Percentiles rank a stretch among this genome's conserved stretches.
Conservation (phyloP, 129 eudicot genomes). For the Cynara cardunculus region DNA sequence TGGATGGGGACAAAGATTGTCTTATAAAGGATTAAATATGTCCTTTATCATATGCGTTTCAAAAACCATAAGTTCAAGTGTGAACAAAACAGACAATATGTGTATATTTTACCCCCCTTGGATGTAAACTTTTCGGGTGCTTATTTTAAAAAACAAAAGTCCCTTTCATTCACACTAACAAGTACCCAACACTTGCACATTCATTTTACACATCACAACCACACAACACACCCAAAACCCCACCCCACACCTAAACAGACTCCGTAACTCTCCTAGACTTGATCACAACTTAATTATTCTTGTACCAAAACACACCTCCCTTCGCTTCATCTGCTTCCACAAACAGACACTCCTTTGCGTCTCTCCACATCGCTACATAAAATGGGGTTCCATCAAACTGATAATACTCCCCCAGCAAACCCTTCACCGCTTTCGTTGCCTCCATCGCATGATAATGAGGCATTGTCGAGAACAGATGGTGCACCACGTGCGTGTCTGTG, state of each 20-base stretch:
- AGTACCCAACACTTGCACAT: neutral
- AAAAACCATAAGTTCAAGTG: no score
- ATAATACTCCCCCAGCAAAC: constrained; percentile 46
- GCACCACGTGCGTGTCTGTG: constrained; percentile 51
- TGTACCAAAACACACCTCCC: constrained; percentile 47
- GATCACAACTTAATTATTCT: constrained; percentile 17
- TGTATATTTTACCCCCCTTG: no score
- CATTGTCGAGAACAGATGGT: constrained; percentile 56
- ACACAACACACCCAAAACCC: neutral
- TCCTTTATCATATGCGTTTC: no score
- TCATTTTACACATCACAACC: neutral
- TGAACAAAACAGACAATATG: no score
- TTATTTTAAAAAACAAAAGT: neutral
- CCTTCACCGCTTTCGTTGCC: constrained; percentile 31
- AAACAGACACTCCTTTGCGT: constrained; percentile 39
- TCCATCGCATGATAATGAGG: constrained; percentile 63
- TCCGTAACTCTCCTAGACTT: neutral
- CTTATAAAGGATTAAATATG: no score
- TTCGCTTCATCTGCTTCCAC: constrained; percentile 40
- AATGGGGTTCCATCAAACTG: constrained; percentile 43
- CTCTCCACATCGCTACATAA: constrained; percentile 40
- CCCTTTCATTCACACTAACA: neutral
- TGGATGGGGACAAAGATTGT: no score
- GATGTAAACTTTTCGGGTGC: no score
- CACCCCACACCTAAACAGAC: neutral